Evolutionary conservation across 2,329 filamentous ascomycete genomes (phyloP).

Genomic region (Alternaria metachromatica): DNA sequence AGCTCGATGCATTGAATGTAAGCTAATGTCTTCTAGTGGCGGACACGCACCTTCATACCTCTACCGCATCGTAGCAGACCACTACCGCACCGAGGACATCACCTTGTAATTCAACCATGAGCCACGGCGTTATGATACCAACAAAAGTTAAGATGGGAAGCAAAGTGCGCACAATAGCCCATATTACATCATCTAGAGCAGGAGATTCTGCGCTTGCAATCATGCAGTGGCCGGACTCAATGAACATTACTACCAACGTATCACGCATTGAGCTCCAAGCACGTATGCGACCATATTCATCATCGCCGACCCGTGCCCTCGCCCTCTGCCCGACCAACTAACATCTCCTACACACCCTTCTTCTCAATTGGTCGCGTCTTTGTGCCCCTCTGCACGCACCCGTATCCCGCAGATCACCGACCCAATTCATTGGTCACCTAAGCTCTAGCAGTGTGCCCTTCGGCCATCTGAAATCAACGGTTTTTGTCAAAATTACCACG

Average conservation of each 20-base stretch:
- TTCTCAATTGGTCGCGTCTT: slow-evolving; percentile 12
- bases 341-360: slow-evolving; percentile 12
- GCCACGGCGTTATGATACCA: slow-evolving; percentile 7
- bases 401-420: neutral
- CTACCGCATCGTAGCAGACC: slow-evolving; percentile 75
- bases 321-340: slow-evolving; percentile 8
- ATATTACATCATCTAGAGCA: neutral
- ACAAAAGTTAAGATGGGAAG: neutral
- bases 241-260: neutral
- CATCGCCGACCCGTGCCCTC: slow-evolving; percentile 1
- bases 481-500: slow-evolving; percentile 1
- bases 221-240: neutral
- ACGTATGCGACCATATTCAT: neutral
- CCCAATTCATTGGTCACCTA: slow-evolving; percentile 10
- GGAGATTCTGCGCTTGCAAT: neutral
- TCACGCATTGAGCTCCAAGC: neutral
- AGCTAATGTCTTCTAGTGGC: slow-evolving; percentile 56
- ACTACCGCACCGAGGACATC: slow-evolving; percentile 76
- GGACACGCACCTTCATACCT: slow-evolving; percentile 74
- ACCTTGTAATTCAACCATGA: slow-evolving; percentile 50
- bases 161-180: neutral
- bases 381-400: slow-evolving; percentile 4
- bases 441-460: slow-evolving; percentile 18
- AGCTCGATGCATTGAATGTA: neutral
- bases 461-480: slow-evolving; percentile 9